These are phyloP conservation scores for Ophiocordyceps camponoti-leonardi DNA, from an alignment of 2,329 filamentous ascomycete species.

Conservation along the genomic window DNA sequence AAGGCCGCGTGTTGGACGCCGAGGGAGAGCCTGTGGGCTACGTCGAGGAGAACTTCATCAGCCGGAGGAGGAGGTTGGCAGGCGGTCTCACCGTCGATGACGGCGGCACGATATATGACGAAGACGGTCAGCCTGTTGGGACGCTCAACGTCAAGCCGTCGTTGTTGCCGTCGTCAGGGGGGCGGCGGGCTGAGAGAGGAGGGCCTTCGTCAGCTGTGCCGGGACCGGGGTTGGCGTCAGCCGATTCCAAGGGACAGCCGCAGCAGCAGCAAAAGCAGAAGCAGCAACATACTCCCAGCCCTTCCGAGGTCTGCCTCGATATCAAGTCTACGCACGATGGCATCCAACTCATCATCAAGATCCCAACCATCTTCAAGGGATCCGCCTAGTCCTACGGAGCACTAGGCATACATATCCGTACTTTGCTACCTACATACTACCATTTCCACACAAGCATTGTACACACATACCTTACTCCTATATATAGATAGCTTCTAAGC, in stretches of 20 bases:
- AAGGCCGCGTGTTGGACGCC: constrained; percentile 46
- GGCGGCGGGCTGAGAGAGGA: too few relatives aligned
- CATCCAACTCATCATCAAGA: constrained; percentile 39
- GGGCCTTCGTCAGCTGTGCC: too few relatives aligned
- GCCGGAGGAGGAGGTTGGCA: constrained; percentile 27
- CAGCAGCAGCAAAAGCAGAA: neutral
- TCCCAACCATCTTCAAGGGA: constrained; percentile 31
- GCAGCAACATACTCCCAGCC: constrained; percentile 14
- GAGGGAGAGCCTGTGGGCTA: constrained; percentile 67
- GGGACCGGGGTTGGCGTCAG: too few relatives aligned
- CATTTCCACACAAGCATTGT: too few relatives aligned
- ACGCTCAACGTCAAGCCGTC: constrained; percentile 34
- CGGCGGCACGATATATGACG: constrained; percentile 39
- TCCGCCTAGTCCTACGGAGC: too few relatives aligned
- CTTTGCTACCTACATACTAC: too few relatives aligned
- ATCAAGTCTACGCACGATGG: constrained; percentile 40
- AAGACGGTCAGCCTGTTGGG: constrained; percentile 33
- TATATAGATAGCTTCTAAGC: too few relatives aligned
- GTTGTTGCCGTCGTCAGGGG: too few relatives aligned
- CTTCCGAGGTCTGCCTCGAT: constrained; percentile 38
- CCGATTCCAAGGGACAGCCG: neutral
- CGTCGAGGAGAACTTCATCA: constrained; percentile 37
- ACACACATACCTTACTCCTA: too few relatives aligned
- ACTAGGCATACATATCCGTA: too few relatives aligned
- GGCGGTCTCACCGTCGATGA: constrained; percentile 37